These are phyloP conservation scores for Physcomitrellopsis africana DNA, from an alignment of 225 moss, liverwort and hornwort species.

Conservation along the genomic window DNA sequence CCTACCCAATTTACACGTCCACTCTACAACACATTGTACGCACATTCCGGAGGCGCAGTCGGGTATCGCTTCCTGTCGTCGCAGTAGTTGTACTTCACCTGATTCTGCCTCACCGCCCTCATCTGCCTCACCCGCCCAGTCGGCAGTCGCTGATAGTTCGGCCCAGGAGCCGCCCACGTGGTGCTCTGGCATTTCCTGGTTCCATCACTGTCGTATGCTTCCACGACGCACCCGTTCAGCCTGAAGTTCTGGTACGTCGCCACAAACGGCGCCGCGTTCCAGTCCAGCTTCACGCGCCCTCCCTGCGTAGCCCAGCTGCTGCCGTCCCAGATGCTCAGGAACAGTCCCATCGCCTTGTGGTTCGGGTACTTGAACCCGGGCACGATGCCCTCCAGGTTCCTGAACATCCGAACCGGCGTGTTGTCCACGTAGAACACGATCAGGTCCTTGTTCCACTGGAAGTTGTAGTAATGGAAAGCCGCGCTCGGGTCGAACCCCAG, in stretches of 20 bases:
- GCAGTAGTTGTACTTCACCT: slow-evolving; percentile 72
- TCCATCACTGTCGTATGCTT: neutral
- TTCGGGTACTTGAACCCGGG: slow-evolving; percentile 49
- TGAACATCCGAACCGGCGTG: slow-evolving; percentile 66
- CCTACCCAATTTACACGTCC: neutral
- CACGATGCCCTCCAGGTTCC: slow-evolving; percentile 43
- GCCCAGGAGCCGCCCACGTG: slow-evolving; percentile 46
- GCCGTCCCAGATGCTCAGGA: slow-evolving; percentile 75
- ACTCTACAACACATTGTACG: slow-evolving; percentile 38
- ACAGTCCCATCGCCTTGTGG: slow-evolving; percentile 56
- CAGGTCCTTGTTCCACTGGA: slow-evolving; percentile 49
- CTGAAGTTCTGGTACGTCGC: slow-evolving; percentile 54
- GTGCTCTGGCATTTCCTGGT: slow-evolving; percentile 25
- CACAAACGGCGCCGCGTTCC: slow-evolving; percentile 62
- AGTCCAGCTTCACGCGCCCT: slow-evolving; percentile 65
- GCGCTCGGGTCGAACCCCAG: slow-evolving; percentile 50
- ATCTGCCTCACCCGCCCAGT: slow-evolving; percentile 43
- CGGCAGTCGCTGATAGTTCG: slow-evolving; percentile 41
- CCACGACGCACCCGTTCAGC: slow-evolving; percentile 31
- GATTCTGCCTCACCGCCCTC: slow-evolving; percentile 51
- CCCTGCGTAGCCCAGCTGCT: slow-evolving; percentile 80
- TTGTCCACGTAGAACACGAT: slow-evolving; percentile 69
- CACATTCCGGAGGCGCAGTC: slow-evolving; percentile 37
- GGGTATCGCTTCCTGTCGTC: slow-evolving; percentile 46
- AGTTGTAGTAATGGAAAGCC: slow-evolving; percentile 47